Evolutionary conservation across 2,329 filamentous ascomycete species (phyloP), one percentile per base, ranked within the genome.

Genomic region (Sporothrix dimorphospora): DNA sequence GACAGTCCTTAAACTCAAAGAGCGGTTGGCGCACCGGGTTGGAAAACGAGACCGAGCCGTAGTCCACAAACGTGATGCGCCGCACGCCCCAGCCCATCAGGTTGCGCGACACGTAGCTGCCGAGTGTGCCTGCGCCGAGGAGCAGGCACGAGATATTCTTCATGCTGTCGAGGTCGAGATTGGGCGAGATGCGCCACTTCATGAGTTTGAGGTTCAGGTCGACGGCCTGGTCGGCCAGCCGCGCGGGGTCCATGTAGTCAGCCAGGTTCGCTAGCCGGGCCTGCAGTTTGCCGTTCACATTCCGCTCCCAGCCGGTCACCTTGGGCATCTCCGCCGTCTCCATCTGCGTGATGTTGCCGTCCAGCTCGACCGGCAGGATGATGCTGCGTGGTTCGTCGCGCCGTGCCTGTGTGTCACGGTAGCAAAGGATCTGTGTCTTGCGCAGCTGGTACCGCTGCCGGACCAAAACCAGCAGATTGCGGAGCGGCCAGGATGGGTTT

Each of bases 131-230:
- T 0, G 96, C 94, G 4, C 96, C 96, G 1, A 99, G 88, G 2
- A 99, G 84, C 19, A 99, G 87, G 79, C 96, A 99, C 78, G 91
- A 97, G 3, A 94, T 95, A 72, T 91, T 88, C 79, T 97, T 98
- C 79, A 98, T 94, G 40, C 88, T 88, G 40, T 98, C 94, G 11
- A 99, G 88, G 79, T 98, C 88, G 53, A 99, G 87, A 68, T 91
- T 90, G 0, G 96, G 96, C 8, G 94, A 93, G 77, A 99, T 94
- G 51, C 96, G 91, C 96, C 96, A 99, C 83, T 98, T 99, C 91
- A 99, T 99, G 72, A 99, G 87, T 82, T 98, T 98, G 73, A 98
- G 85, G 78, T 99, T 99, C 72, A 99, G 86, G 78, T 99, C 96
- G 11, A 98, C 95, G 0, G 94, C 94, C 79, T 97, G 94, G 79